These are phyloP conservation scores for Penicillium sp. DNA, from an alignment of 2,329 filamentous ascomycete species.

Conservation along the genomic window DNA sequence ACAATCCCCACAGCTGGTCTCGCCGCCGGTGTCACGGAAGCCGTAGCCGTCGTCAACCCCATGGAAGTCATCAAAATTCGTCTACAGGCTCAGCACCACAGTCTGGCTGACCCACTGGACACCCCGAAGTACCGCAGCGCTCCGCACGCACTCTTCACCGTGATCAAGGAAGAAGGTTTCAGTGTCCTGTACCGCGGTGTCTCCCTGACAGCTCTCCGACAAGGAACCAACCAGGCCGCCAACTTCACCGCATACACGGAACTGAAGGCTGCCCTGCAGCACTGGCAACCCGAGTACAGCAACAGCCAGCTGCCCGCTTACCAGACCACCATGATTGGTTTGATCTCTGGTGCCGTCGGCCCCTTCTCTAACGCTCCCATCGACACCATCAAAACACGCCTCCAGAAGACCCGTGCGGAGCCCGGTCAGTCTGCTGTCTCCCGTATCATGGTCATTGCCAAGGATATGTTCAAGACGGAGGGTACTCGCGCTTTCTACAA, in stretches of 20 bases:
- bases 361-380: slow-evolving; percentile 96
- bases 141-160: slow-evolving; percentile 77
- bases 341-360: slow-evolving; percentile 91
- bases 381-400: slow-evolving; percentile 95
- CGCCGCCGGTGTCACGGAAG: slow-evolving; percentile 90
- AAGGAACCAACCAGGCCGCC: slow-evolving; percentile 95
- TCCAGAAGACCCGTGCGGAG: slow-evolving; percentile 85
- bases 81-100: slow-evolving; percentile 96
- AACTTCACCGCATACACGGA: slow-evolving; percentile 99
- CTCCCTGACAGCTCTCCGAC: slow-evolving; percentile 84
- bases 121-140: slow-evolving; percentile 97
- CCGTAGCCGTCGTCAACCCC: slow-evolving; percentile 90
- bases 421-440: slow-evolving; percentile 76
- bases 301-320: slow-evolving; percentile 71
- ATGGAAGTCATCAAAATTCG: slow-evolving; percentile 99
- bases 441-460: slow-evolving; percentile 74
- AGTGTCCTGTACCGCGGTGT: slow-evolving; percentile 91
- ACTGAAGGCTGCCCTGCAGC: slow-evolving; percentile 76
- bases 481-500: slow-evolving; percentile 96
- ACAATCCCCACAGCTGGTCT: slow-evolving; percentile 65
- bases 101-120: slow-evolving; percentile 94
- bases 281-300: slow-evolving; percentile 67
- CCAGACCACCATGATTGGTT: slow-evolving; percentile 86
- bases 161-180: slow-evolving; percentile 85
- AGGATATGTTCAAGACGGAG: slow-evolving; percentile 90